Percentiles rank a stretch among this genome's conserved stretches.
These are phyloP conservation scores for Zea luxurians DNA, from an alignment of 176 grass and related monocot genomes.

Conservation along the genomic window DNA sequence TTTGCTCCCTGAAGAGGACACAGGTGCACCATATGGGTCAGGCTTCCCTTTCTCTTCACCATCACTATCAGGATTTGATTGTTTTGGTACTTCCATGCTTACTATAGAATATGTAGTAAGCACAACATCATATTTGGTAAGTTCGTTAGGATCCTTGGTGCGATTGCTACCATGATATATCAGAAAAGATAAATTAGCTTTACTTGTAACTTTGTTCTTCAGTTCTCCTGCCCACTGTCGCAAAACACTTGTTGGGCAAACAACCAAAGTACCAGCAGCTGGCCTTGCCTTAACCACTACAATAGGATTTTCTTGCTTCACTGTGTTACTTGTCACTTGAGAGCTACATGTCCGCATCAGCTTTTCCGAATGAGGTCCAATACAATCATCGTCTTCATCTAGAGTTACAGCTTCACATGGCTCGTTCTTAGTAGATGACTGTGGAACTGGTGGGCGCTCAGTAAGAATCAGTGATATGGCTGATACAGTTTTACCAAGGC, in stretches of 20 bases:
- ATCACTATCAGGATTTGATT: conserved; percentile 79
- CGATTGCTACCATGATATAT: conserved; percentile 95
- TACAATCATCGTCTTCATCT: conserved; percentile 61
- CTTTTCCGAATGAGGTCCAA: conserved; percentile 50
- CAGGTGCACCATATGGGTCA: conserved; percentile 53
- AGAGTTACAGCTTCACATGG: conserved; percentile 81
- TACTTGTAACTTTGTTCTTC: conserved; percentile 75
- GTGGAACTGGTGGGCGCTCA: conserved; percentile 66
- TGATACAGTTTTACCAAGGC: conserved; percentile 95
- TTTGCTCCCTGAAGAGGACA: conserved; percentile 52
- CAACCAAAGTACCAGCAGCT: conserved; percentile 95
- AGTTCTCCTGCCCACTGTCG: conserved; percentile 97
- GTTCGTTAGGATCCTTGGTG: conserved; percentile 78
- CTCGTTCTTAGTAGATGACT: conserved; percentile 47
- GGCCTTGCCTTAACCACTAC: conserved; percentile 57
- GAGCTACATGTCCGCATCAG: conserved; percentile 30
- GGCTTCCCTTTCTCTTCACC: conserved; percentile 80
- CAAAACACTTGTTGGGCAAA: conserved; percentile 98
- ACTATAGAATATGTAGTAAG: conserved; percentile 98
- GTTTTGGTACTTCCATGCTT: conserved; percentile 97
- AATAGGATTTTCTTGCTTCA: conserved; percentile 49
- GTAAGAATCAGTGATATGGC: conserved; percentile 91
- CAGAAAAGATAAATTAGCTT: conserved; percentile 81
- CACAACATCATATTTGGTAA: conserved; percentile 96
- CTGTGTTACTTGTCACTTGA: conserved; percentile 26